Conservation (phyloP, 2,329 filamentous ascomycete genomes). For the Drechmeria coniospora region DNA sequence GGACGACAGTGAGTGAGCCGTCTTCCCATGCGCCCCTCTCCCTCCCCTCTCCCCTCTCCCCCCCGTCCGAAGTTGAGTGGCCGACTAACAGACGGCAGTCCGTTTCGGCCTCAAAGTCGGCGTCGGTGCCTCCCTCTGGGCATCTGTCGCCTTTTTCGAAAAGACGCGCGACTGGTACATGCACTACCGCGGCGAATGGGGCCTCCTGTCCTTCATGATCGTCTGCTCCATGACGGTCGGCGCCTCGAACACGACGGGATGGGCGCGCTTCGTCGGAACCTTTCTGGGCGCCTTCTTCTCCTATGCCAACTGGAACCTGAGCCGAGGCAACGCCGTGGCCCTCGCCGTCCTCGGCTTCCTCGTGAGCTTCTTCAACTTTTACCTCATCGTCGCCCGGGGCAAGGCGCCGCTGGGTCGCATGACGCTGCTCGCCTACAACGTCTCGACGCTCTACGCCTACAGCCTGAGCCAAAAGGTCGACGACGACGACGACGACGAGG, state of each 20-base stretch:
- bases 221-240: conserved; percentile 93
- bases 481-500: conserved; percentile 65
- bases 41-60: too few relatives aligned
- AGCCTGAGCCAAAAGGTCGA: conserved; percentile 61
- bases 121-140: conserved; percentile 68
- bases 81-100: conserved; percentile 17
- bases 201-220: conserved; percentile 86
- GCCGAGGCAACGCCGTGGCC: conserved; percentile 52
- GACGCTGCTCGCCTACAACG: conserved; percentile 83
- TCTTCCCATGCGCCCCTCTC: too few relatives aligned
- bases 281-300: conserved; percentile 61
- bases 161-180: conserved; percentile 60
- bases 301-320: conserved; percentile 58
- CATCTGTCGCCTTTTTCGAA: conserved; percentile 65
- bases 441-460: conserved; percentile 82
- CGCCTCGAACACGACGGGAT: conserved; percentile 77
- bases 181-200: conserved; percentile 86
- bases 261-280: conserved; percentile 69
- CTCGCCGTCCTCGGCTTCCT: conserved; percentile 65
- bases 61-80: too few relatives aligned
- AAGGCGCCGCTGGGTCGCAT: conserved; percentile 80
- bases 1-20: conserved; percentile 32
- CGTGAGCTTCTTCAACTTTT: conserved; percentile 65
- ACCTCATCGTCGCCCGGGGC: conserved; percentile 63
- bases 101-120: conserved; percentile 80